Evolutionary conservation across 202 grass and related monocot species (phyloP).

Genomic region (Carex sylvatica): DNA sequence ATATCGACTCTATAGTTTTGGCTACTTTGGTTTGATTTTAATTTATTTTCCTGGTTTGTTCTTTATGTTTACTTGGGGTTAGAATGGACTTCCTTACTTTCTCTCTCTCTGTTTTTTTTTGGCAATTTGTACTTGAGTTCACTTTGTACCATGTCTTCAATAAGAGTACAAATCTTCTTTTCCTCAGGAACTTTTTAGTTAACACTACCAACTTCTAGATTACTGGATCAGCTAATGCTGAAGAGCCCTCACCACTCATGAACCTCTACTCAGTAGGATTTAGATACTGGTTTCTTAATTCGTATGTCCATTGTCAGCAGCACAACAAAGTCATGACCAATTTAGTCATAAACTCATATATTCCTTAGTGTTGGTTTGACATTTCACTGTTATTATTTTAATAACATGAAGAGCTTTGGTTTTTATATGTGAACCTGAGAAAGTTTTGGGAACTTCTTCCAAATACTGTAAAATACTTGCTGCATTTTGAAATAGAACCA

Average conservation of each 20-base stretch:
- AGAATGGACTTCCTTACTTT: not conserved
- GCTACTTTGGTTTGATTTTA: constrained; percentile 24
- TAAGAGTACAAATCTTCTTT: not conserved
- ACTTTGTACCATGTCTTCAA: not conserved
- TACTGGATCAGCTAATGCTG: not conserved
- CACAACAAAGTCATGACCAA: not conserved
- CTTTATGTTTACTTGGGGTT: not conserved
- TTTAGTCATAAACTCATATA: not conserved
- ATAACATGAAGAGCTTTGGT: not conserved
- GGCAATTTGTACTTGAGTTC: not conserved
- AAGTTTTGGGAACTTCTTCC: not conserved
- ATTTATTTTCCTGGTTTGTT: not conserved
- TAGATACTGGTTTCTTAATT: not conserved
- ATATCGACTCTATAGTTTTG: constrained; percentile 21
- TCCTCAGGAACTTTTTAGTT: not conserved
- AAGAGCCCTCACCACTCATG: not conserved
- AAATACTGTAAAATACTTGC: not conserved
- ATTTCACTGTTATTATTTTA: not conserved
- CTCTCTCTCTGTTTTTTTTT: not conserved
- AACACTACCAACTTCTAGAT: not conserved
- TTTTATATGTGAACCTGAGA: not conserved
- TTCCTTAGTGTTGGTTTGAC: not conserved
- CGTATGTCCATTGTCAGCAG: not conserved
- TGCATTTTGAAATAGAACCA: not conserved
- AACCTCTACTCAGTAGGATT: not conserved